phyloP scores from a whole-genome alignment of 805 yeast species.

The Lipomyces oligophaga region DNA sequence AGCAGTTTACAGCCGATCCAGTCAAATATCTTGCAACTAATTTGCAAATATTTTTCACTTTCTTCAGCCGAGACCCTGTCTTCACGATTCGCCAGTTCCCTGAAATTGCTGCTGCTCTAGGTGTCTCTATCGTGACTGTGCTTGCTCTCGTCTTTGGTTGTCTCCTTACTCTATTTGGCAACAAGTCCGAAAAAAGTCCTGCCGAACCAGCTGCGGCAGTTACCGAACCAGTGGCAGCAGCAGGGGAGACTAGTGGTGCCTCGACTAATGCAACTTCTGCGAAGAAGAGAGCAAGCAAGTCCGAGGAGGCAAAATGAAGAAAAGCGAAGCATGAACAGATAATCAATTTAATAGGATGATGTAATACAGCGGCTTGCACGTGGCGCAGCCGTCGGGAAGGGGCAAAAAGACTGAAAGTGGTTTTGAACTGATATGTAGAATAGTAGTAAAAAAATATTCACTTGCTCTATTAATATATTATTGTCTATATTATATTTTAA shows the following conservation, averaged over 20 bases:
- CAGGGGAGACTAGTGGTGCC: conserved; percentile 10
- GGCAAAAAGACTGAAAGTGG: too few relatives aligned
- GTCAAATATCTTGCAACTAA: conserved; percentile 33
- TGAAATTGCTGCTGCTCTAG: conserved; percentile 35
- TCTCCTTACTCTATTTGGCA: conserved; percentile 25
- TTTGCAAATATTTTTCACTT: conserved; percentile 33
- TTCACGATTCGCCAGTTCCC: conserved; percentile 39
- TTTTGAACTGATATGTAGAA: too few relatives aligned
- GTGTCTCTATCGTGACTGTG: conserved; percentile 29
- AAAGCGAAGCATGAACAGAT: too few relatives aligned
- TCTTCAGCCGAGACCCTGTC: conserved; percentile 35
- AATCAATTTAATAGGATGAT: too few relatives aligned
- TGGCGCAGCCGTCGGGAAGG: too few relatives aligned
- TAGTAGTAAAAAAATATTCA: too few relatives aligned
- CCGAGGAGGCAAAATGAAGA: too few relatives aligned
- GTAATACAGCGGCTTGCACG: too few relatives aligned
- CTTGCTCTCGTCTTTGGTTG: conserved; percentile 33
- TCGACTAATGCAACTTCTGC: conserved; percentile 10
- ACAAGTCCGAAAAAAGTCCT: too few relatives aligned
- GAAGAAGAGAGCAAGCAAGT: conserved; percentile 19
- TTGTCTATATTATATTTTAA: too few relatives aligned
- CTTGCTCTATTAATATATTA: too few relatives aligned
- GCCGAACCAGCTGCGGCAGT: background rate
- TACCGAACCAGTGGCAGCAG: conserved; percentile 2
- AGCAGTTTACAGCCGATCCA: conserved; percentile 38